Evolutionary conservation across 2,329 filamentous ascomycete genomes (phyloP).

Genomic region (Nemania serpens): DNA sequence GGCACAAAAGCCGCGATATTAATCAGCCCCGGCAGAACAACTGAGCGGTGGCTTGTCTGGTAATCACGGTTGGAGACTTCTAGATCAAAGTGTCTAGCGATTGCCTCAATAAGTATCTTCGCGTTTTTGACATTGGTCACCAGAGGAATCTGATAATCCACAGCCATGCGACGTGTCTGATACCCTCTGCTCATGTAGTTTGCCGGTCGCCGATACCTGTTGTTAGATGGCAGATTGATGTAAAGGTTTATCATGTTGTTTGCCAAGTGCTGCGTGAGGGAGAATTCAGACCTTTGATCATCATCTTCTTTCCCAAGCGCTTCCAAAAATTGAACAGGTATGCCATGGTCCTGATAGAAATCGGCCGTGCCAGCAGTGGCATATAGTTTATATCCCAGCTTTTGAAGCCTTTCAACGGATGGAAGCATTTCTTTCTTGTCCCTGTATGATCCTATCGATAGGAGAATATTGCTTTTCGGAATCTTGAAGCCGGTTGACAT

Average conservation of each 20-base stretch:
- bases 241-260: constrained; percentile 99
- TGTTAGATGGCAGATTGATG: constrained; percentile 98
- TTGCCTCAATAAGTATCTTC: constrained; percentile 93
- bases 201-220: constrained; percentile 92
- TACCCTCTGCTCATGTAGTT: constrained; percentile 99
- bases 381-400: constrained; percentile 93
- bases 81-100: constrained; percentile 85
- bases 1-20: constrained; percentile 83
- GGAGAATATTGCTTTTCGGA: constrained; percentile 90
- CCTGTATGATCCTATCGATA: constrained; percentile 96
- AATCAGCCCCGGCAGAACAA: constrained; percentile 74
- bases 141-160: constrained; percentile 93
- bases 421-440: constrained; percentile 98
- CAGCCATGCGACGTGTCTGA: constrained; percentile 94
- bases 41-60: constrained; percentile 83
- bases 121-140: constrained; percentile 99
- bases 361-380: constrained; percentile 96
- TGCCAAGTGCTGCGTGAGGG: constrained; percentile 91
- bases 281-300: constrained; percentile 93
- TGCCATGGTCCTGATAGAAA: constrained; percentile 89
- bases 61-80: constrained; percentile 84
- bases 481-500: constrained; percentile 96
- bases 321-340: constrained; percentile 92
- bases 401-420: constrained; percentile 85
- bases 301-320: constrained; percentile 78